phyloP scores from a whole-genome alignment of 2,329 filamentous ascomycete species.

The Diplocarpon rosae region DNA sequence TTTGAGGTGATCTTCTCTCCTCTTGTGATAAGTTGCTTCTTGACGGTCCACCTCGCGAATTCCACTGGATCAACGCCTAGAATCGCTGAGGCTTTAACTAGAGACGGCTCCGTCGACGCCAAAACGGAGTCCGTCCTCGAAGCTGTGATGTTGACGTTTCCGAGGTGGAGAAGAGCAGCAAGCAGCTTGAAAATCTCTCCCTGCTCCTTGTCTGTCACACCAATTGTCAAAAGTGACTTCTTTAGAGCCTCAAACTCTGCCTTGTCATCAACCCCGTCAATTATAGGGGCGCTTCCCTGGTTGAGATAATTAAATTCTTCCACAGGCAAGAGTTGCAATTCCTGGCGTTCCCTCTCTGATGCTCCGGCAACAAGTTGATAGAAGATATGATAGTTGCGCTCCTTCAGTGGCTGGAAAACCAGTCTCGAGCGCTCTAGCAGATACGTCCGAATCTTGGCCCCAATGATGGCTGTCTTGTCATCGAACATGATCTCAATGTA shows the following conservation, averaged over 20 bases:
- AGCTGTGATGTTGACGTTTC: conserved; percentile 91
- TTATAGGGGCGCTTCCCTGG: conserved; percentile 81
- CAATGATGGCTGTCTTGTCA: conserved; percentile 87
- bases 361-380: conserved; percentile 93
- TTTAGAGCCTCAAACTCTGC: conserved; percentile 86
- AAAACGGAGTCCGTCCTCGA: conserved; percentile 82
- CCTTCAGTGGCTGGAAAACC: conserved; percentile 94
- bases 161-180: conserved; percentile 83
- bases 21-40: conserved; percentile 93
- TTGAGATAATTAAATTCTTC: conserved; percentile 96
- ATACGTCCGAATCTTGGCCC: conserved; percentile 93
- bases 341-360: conserved; percentile 70
- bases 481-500: conserved; percentile 99
- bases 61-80: conserved; percentile 77
- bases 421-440: conserved; percentile 88
- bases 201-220: conserved; percentile 65
- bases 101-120: conserved; percentile 66
- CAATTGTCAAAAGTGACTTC: conserved; percentile 78
- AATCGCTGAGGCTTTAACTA: conserved; percentile 71
- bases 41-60: conserved; percentile 96
- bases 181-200: conserved; percentile 80
- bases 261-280: conserved; percentile 92
- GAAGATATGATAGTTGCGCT: conserved; percentile 98
- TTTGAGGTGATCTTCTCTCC: conserved; percentile 98
- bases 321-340: conserved; percentile 66